Conservation (phyloP, 495 filamentous ascomycete genomes). For the Cudoniella acicularis region DNA sequence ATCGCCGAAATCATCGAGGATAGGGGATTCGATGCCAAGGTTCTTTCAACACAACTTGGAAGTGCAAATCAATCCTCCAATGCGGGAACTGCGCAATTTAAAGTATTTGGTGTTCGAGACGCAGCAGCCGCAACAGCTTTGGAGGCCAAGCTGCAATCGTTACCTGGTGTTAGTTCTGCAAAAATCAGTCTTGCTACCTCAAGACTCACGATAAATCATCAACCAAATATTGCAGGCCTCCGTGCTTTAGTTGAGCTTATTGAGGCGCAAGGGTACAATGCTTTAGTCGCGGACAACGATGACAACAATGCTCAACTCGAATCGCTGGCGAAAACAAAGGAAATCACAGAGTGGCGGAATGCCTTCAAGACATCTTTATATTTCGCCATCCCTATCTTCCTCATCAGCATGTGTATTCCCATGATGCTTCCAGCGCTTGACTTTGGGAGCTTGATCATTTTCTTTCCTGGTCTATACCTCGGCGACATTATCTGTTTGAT, state of each 20-base stretch:
- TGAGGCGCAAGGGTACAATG: conserved; percentile 79
- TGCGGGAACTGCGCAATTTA: conserved; percentile 63
- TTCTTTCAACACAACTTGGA: conserved; percentile 58
- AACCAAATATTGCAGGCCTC: conserved; percentile 68
- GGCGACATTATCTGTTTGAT: conserved; percentile 80
- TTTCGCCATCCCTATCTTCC: conserved; percentile 89
- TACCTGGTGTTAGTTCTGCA: conserved; percentile 69
- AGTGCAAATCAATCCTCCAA: conserved; percentile 40
- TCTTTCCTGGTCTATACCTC: conserved; percentile 73
- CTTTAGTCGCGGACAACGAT: conserved; percentile 81
- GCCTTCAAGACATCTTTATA: conserved; percentile 69
- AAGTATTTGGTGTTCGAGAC: conserved; percentile 75
- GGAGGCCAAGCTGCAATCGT: conserved; percentile 60
- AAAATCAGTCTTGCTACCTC: conserved; percentile 66
- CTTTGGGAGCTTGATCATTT: conserved; percentile 61
- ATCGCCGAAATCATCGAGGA: conserved; percentile 90
- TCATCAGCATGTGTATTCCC: conserved; percentile 88
- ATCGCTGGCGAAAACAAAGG: conserved; percentile 90
- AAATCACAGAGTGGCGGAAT: conserved; percentile 86
- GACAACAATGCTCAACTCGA: conserved; percentile 97
- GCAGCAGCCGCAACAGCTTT: conserved; percentile 65
- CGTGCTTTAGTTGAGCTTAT: conserved; percentile 78
- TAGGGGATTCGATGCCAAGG: conserved; percentile 82
- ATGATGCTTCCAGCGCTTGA: conserved; percentile 72
- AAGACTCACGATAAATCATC: conserved; percentile 65